Evolutionary conservation across 345 rosid species (phyloP).

Genomic region (Viola odorata): DNA sequence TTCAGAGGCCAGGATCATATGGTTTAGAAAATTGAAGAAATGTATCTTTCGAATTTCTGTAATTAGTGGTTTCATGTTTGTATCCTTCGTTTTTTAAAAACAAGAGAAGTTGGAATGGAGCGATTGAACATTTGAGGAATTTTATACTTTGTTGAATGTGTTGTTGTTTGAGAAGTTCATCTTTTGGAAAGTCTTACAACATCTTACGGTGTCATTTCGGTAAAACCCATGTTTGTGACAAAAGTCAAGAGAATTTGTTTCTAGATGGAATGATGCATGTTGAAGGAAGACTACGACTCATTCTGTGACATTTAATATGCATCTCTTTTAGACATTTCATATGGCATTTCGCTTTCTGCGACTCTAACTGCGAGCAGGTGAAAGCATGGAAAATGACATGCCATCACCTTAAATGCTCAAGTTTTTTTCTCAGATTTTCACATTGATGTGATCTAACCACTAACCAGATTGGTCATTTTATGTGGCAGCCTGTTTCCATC

Average conservation of each 20-base stretch:
- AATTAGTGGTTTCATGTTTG: background rate
- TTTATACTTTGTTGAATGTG: background rate
- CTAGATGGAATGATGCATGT: no score
- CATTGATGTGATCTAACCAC: no score
- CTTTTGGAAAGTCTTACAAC: no score
- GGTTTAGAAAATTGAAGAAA: constrained; percentile 5
- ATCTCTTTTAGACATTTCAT: background rate
- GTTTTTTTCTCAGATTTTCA: background rate
- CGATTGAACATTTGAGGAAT: background rate
- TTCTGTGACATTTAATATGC: background rate
- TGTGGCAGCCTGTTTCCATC: no score
- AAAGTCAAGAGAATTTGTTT: no score
- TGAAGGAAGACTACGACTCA: no score
- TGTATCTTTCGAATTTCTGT: background rate
- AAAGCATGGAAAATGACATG: background rate
- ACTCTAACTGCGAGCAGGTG: background rate
- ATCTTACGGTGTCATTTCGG: no score
- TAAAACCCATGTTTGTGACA: no score
- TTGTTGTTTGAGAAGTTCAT: background rate
- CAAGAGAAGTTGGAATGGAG: background rate
- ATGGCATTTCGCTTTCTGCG: background rate
- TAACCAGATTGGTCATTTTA: no score
- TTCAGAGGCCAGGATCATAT: background rate
- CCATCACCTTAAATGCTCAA: background rate
- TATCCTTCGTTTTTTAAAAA: background rate